Evolutionary conservation across 345 rosid species (phyloP), one percentile per base, ranked within the genome.

Genomic region (Citrus cavaleriei): DNA sequence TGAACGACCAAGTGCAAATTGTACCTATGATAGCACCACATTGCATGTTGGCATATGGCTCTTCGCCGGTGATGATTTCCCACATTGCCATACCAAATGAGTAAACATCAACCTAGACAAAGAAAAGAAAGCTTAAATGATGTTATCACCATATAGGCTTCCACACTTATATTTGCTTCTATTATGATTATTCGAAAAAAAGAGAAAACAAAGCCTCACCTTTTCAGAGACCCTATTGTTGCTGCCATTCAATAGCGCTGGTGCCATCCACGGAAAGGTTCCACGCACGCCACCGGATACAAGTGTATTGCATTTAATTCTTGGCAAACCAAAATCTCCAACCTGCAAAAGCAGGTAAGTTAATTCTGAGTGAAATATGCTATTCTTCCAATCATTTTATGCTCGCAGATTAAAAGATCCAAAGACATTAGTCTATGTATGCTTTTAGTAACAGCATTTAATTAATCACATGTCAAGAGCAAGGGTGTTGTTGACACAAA

Each of bases 211-310:
- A 38, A 95, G 35, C 77, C 80, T 14, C 46, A 95, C 98, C 91
- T 92, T 92, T 84, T 95, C 98, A 0, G 98, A 95, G 75, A 93
- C 98, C 35, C 88, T 27, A 27, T 27, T 27, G 79, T 89, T 95
- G 81, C 88, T 89, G 13, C 97, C 98, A 35, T 88, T 92, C 82
- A 95, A 76, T 57, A 93, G 82, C 76, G 92, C 97, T 5, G 98
- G 98, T 42, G 98, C 98, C 95, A 95, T 95, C 98, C 98, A 91
- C 8, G 98, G 98, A 68, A 95, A 95, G 34, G 98, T 95, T 84
- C 98, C 98, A 66, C 98, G 88, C 32, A 93, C 93, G n/a, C 98
- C 98, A 62, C 98, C 97, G 1, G 98, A 90, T 8, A 93, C 95
- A 1, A 95, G 88, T 9, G 98, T 95, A 78, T 95, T 95, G 40